Evolutionary conservation across 1,284 basidiomycete genomes (phyloP).

Genomic region (Waitea zeae): DNA sequence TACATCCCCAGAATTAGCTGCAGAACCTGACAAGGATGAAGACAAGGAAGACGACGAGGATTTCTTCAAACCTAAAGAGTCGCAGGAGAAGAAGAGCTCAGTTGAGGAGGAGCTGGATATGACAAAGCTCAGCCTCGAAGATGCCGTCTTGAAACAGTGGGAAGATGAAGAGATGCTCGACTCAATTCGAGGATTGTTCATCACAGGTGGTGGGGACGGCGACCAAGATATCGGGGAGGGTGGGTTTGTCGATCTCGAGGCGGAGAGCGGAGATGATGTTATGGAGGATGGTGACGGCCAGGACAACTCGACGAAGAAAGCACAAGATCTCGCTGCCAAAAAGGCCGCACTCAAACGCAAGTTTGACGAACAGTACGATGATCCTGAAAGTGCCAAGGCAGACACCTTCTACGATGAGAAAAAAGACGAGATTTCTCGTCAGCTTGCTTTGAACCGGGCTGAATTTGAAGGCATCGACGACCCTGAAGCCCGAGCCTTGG

Average conservation of each 20-base stretch:
- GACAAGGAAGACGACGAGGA: constrained; percentile 68
- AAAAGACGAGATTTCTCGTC: constrained; percentile 83
- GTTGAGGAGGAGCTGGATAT: constrained; percentile 45
- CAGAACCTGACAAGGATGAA: constrained; percentile 13
- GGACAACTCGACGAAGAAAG: constrained; percentile 19
- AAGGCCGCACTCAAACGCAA: constrained; percentile 88
- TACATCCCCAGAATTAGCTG: constrained; percentile 16
- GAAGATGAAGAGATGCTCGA: constrained; percentile 73
- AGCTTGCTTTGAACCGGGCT: constrained; percentile 69
- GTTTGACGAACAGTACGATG: constrained; percentile 95
- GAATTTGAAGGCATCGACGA: constrained; percentile 78
- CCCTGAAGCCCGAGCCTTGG: constrained; percentile 53
- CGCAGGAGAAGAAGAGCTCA: no score
- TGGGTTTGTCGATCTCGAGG: constrained; percentile 27
- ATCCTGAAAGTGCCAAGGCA: constrained; percentile 58
- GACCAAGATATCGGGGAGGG: constrained; percentile 24
- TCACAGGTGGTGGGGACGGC: constrained; percentile 51
- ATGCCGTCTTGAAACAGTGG: constrained; percentile 55
- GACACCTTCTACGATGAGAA: constrained; percentile 80
- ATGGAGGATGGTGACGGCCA: constrained; percentile 18
- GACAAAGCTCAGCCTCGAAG: constrained; percentile 39
- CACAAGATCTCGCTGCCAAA: constrained; percentile 52
- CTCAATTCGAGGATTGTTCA: constrained; percentile 79
- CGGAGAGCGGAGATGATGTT: constrained; percentile 9
- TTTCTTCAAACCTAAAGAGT: constrained; percentile 39